Percentiles rank a stretch among this genome's conserved stretches.
Evolutionary conservation across 768 basidiomycete species (phyloP).

Genomic region (Leccinum barrowsii): DNA sequence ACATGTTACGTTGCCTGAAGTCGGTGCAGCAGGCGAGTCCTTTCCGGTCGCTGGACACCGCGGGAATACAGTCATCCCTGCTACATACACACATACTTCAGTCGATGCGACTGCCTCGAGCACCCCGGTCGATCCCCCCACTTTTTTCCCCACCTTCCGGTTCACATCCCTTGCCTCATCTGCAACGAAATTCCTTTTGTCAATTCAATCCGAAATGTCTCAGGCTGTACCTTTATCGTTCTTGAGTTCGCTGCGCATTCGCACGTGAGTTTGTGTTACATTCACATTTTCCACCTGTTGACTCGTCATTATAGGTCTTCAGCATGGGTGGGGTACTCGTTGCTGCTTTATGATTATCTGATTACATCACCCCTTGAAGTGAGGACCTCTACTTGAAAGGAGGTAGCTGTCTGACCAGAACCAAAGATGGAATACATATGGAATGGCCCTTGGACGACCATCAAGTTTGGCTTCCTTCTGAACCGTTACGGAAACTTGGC

Average conservation of each 20-base stretch:
- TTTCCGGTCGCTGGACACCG: no score
- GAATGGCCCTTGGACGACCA: conserved; percentile 12
- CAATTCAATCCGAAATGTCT: background rate
- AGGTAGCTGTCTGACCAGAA: background rate
- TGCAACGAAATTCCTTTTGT: background rate
- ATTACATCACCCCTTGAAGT: conserved; percentile 12
- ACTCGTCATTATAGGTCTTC: background rate
- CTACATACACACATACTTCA: no score
- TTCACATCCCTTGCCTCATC: background rate
- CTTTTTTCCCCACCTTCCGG: background rate
- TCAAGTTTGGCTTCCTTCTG: conserved; percentile 15
- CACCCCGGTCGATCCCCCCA: no score
- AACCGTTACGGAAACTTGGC: conserved; percentile 20
- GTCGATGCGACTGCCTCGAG: no score
- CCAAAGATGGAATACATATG: conserved; percentile 15
- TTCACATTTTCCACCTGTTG: no score
- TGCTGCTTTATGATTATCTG: conserved; percentile 13
- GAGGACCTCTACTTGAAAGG: background rate
- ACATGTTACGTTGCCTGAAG: no score
- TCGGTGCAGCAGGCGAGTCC: no score
- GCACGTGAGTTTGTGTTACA: background rate
- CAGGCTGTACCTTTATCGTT: background rate
- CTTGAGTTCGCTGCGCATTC: background rate
- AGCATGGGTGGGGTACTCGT: background rate
- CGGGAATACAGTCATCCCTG: no score